phyloP scores from a whole-genome alignment of 1,284 basidiomycete species.

The Paramarasmius palmivorus region DNA sequence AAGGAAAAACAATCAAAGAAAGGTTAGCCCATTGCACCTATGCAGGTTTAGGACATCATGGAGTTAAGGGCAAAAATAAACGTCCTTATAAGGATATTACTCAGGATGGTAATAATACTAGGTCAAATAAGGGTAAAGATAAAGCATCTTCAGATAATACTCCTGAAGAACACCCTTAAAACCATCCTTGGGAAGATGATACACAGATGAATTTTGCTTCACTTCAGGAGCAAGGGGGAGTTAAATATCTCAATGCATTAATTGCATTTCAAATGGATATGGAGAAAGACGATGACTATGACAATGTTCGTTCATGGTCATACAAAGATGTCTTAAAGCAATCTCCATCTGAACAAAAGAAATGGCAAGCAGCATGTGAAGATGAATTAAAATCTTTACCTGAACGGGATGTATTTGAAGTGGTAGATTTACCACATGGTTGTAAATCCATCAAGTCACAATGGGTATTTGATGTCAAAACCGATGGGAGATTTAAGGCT shows the following conservation, averaged over 20 bases:
- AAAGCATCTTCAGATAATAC: background rate
- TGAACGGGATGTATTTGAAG: background rate
- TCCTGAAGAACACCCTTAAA: too few relatives aligned
- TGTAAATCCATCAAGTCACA: background rate
- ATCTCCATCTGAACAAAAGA: background rate
- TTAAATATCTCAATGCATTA: background rate
- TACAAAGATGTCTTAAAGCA: background rate
- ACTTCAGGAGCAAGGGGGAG: background rate
- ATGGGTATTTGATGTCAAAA: background rate
- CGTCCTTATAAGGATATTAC: too few relatives aligned
- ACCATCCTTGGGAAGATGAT: background rate
- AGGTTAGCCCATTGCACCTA: too few relatives aligned
- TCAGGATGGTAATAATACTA: too few relatives aligned
- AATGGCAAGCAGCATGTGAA: background rate
- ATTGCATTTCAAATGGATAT: too few relatives aligned
- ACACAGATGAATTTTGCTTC: background rate
- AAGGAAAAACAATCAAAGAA: too few relatives aligned
- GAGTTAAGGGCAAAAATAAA: too few relatives aligned
- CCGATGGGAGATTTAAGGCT: background rate
- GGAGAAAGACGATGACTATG: background rate
- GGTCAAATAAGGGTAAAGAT: too few relatives aligned
- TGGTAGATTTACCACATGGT: background rate
- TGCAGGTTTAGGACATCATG: too few relatives aligned
- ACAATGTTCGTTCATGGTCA: background rate
- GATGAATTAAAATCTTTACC: background rate